A percentile compares a stretch with the other conserved stretches of the same genome.
These are phyloP conservation scores for Brassica cretica DNA, from an alignment of 345 rosid species.

Conservation along the genomic window DNA sequence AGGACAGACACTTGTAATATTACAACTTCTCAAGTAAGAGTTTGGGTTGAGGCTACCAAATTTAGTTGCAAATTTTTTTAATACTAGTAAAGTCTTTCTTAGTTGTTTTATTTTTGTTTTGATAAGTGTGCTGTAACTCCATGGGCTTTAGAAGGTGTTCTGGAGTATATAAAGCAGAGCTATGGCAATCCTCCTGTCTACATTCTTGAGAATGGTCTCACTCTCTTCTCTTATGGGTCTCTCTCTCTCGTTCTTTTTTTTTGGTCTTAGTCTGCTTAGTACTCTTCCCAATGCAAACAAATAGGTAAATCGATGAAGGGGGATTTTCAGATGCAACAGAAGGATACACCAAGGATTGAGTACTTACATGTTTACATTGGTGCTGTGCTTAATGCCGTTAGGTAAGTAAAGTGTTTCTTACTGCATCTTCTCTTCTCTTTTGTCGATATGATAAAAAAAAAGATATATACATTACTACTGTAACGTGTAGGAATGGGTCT, in stretches of 20 bases:
- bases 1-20: neutral
- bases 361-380: neutral
- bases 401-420: neutral
- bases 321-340: neutral
- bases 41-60: neutral
- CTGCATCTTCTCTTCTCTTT: neutral
- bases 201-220: conserved; percentile 12
- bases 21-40: neutral
- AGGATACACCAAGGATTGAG: neutral
- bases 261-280: neutral
- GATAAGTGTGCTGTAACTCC: neutral
- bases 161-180: neutral
- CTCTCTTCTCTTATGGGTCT: neutral
- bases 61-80: neutral
- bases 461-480: neutral
- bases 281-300: neutral
- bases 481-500: conserved; percentile 4
- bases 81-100: neutral
- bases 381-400: neutral
- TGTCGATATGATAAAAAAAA: neutral
- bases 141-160: neutral
- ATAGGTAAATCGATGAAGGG: neutral
- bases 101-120: neutral
- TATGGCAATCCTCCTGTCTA: conserved; percentile 10
- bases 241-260: neutral